Percentiles rank a stretch among this genome's conserved stretches.
phyloP scores from a whole-genome alignment of 345 rosid genomes.

The Jatropha curcas region DNA sequence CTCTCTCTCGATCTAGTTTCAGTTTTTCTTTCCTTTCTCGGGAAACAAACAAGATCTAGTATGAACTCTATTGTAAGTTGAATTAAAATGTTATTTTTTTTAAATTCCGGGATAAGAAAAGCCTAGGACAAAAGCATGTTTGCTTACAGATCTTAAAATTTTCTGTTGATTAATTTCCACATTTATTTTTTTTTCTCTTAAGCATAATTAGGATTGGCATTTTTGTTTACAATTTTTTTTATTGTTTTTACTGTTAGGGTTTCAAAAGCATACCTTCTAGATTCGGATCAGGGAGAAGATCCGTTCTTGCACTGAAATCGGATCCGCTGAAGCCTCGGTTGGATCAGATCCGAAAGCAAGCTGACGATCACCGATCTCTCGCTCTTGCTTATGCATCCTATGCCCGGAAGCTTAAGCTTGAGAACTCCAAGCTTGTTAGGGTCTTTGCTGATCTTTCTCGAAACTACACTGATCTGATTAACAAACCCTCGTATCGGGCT shows the following conservation, averaged over 20 bases:
- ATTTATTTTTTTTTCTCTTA: too few relatives aligned
- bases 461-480: conserved; percentile 77
- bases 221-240: not conserved
- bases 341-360: conserved; percentile 94
- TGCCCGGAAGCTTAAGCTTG: conserved; percentile 93
- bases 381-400: conserved; percentile 84
- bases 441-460: conserved; percentile 83
- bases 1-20: not conserved
- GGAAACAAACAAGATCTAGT: not conserved
- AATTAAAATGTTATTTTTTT: not conserved
- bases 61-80: not conserved
- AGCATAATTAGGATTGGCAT: not conserved
- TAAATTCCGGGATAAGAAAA: not conserved
- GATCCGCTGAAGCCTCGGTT: conserved; percentile 88
- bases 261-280: conserved; percentile 36
- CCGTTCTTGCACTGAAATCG: conserved; percentile 73
- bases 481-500: conserved; percentile 61
- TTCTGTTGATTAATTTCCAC: not conserved
- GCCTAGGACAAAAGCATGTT: not conserved
- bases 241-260: conserved; percentile 37
- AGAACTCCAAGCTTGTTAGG: conserved; percentile 85
- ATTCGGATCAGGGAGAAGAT: conserved; percentile 64
- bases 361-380: conserved; percentile 86
- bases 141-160: not conserved
- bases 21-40: not conserved